Evolutionary conservation across 2,329 filamentous ascomycete species (phyloP).

Genomic region (Rhytidhysteron rufulum): DNA sequence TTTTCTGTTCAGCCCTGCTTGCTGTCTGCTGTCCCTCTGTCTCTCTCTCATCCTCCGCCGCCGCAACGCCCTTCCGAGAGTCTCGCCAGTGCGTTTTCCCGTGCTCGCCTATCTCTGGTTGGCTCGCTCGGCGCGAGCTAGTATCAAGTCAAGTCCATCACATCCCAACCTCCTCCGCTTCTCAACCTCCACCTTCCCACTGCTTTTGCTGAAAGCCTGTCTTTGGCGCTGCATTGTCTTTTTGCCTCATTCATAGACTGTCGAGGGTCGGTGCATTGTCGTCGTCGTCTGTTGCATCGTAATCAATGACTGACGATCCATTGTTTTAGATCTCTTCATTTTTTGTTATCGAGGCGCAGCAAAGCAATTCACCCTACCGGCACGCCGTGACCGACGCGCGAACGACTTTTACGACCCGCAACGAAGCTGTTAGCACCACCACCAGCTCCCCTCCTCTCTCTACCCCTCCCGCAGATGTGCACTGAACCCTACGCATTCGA

Average conservation of each 20-base stretch:
- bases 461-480: constrained; percentile 24
- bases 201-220: constrained; percentile 22
- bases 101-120: constrained; percentile 35
- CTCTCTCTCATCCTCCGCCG: background rate
- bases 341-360: background rate
- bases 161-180: constrained; percentile 41
- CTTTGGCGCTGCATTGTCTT: constrained; percentile 18
- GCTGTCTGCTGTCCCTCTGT: background rate
- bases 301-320: constrained; percentile 10
- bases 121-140: constrained; percentile 34
- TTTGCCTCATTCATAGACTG: constrained; percentile 17
- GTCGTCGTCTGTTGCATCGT: constrained; percentile 2
- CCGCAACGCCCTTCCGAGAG: constrained; percentile 2
- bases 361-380: background rate
- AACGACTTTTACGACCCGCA: constrained; percentile 6
- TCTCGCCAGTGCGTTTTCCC: constrained; percentile 30
- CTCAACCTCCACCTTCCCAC: constrained; percentile 35
- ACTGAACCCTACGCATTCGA: constrained; percentile 8
- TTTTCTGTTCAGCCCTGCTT: constrained; percentile 5
- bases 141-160: constrained; percentile 34
- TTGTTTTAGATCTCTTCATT: background rate
- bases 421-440: constrained; percentile 8
- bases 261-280: constrained; percentile 11
- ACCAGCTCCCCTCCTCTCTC: too few relatives aligned
- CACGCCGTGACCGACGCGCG: background rate